Conservation (phyloP, 2,329 filamentous ascomycete genomes). For the Sarocladium oryzae region DNA sequence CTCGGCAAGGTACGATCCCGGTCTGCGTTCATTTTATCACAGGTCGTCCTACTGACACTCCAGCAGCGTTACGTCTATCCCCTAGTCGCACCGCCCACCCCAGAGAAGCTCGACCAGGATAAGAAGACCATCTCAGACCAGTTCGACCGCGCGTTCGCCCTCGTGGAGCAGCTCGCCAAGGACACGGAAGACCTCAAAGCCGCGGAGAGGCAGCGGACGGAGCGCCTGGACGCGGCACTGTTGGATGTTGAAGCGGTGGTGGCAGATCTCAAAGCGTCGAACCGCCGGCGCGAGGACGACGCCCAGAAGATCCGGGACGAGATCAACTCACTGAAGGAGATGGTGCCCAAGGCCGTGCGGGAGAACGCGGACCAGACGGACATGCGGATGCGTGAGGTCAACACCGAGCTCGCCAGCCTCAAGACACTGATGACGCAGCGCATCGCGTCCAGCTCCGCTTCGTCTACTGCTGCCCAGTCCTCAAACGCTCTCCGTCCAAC, state of each 20-base stretch:
- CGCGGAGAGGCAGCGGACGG: slow-evolving; percentile 77
- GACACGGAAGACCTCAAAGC: slow-evolving; percentile 86
- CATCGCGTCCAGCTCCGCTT: slow-evolving; percentile 36
- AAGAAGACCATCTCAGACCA: slow-evolving; percentile 89
- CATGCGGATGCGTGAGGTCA: slow-evolving; percentile 73
- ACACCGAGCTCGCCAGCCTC: slow-evolving; percentile 80
- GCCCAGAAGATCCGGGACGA: slow-evolving; percentile 81
- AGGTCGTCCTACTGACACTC: background rate
- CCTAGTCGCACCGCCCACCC: slow-evolving; percentile 86
- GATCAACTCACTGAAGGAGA: slow-evolving; percentile 71
- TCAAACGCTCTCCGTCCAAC: slow-evolving; percentile 19
- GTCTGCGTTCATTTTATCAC: background rate
- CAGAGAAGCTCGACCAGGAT: slow-evolving; percentile 88
- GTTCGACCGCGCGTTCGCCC: slow-evolving; percentile 83
- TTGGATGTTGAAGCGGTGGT: slow-evolving; percentile 81
- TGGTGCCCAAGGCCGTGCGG: slow-evolving; percentile 83
- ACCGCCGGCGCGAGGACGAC: slow-evolving; percentile 79
- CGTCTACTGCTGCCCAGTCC: slow-evolving; percentile 18
- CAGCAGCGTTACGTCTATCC: slow-evolving; percentile 80
- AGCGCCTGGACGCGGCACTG: slow-evolving; percentile 74
- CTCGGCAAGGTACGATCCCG: slow-evolving; percentile 64
- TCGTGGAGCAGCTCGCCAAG: slow-evolving; percentile 85
- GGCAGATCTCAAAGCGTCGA: slow-evolving; percentile 71
- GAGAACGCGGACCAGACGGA: slow-evolving; percentile 83
- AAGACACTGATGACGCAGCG: slow-evolving; percentile 75